These are phyloP conservation scores for Phytophthora fragariaefolia DNA, from an alignment of 352 stramenopile species.

Conservation along the genomic window DNA sequence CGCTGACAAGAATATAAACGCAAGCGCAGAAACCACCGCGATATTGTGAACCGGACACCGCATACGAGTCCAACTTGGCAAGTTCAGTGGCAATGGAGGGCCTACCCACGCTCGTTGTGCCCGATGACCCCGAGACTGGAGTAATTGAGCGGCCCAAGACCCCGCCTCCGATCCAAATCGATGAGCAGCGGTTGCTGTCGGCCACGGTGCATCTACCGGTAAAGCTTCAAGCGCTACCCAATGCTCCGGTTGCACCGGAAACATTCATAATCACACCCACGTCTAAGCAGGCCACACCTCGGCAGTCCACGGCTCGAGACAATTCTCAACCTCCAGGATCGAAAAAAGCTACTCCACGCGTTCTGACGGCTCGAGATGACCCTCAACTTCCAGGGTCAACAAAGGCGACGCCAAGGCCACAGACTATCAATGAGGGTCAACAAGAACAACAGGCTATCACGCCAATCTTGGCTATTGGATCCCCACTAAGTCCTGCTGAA, in stretches of 20 bases:
- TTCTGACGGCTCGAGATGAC: constrained; percentile 19
- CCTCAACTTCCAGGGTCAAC: constrained; percentile 8
- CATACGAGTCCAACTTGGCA: constrained; percentile 10
- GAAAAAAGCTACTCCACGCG: constrained; percentile 21
- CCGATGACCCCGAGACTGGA: constrained; percentile 67
- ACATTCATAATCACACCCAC: constrained; percentile 9
- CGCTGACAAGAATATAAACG: constrained; percentile 15
- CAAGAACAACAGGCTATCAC: neutral
- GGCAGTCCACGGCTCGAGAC: constrained; percentile 17
- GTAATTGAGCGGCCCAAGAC: constrained; percentile 74
- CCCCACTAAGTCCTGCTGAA: neutral
- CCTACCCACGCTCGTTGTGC: constrained; percentile 72
- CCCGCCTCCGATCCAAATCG: constrained; percentile 47
- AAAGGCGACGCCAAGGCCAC: constrained; percentile 17
- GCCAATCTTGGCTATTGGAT: constrained; percentile 16
- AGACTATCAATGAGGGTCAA: constrained; percentile 2
- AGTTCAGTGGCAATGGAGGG: constrained; percentile 25
- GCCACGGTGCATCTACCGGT: constrained; percentile 25
- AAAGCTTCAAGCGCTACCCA: constrained; percentile 27
- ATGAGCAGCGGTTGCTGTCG: constrained; percentile 33
- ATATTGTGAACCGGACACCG: neutral
- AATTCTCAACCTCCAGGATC: constrained; percentile 18
- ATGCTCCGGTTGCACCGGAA: constrained; percentile 26
- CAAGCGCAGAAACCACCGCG: constrained; percentile 15
- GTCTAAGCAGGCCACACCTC: constrained; percentile 25